These are phyloP conservation scores for Pleurotus eryngii DNA, from an alignment of 768 basidiomycete genomes.

Conservation along the genomic window DNA sequence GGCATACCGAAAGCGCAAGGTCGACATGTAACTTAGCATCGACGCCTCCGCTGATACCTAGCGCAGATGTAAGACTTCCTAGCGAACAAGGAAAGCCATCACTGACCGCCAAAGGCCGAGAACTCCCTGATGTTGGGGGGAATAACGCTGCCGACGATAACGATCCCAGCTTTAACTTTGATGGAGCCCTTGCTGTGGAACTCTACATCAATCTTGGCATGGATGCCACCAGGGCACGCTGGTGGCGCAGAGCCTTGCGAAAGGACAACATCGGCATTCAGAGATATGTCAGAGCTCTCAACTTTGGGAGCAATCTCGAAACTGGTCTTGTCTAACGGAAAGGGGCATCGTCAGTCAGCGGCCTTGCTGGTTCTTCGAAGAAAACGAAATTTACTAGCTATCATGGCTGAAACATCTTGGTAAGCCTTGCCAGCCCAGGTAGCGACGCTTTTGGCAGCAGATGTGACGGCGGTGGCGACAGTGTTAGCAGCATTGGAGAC, in stretches of 20 bases:
- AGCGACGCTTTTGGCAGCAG: neutral
- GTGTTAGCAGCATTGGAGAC: conserved; percentile 1
- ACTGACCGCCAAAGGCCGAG: conserved; percentile 17
- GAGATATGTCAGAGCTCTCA: conserved; percentile 6
- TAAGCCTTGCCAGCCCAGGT: conserved; percentile 1
- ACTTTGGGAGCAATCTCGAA: conserved; percentile 8
- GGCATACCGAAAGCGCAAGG: conserved; percentile 21
- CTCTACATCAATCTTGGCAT: neutral
- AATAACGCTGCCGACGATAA: conserved; percentile 18
- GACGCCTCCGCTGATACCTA: conserved; percentile 23
- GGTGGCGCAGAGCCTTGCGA: neutral
- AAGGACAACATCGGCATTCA: conserved; percentile 12
- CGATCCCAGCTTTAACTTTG: conserved; percentile 22
- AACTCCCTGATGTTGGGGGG: conserved; percentile 29
- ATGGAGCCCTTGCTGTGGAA: conserved; percentile 9
- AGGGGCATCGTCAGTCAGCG: too few species aligned
- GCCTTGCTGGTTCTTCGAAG: neutral
- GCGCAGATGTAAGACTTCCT: too few species aligned
- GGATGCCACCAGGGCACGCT: neutral
- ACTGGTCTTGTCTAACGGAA: neutral
- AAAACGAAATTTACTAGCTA: conserved; percentile 10
- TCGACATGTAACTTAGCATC: conserved; percentile 25
- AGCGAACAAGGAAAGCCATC: neutral
- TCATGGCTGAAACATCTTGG: conserved; percentile 16
- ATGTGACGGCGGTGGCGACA: neutral